These are phyloP conservation scores for Dioscorea dumetorum DNA, from an alignment of 106 monocot species.

Conservation along the genomic window DNA sequence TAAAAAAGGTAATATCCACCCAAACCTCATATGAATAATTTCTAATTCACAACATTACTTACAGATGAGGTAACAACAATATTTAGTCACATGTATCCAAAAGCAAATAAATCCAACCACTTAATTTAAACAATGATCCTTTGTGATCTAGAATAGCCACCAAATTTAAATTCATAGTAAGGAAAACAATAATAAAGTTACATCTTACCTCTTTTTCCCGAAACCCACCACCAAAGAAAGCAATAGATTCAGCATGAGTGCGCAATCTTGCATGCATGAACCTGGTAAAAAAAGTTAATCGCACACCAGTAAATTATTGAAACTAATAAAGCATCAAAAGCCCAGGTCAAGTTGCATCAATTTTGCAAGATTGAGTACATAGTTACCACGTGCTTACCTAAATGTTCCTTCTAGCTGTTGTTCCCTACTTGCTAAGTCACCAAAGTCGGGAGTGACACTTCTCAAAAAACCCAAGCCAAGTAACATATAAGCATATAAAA, in stretches of 20 bases:
- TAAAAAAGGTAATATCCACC: too few species aligned
- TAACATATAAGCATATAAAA: constrained; percentile 92
- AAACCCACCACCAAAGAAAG: constrained; percentile 97
- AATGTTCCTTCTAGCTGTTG: constrained; percentile 95
- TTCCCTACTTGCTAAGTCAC: constrained; percentile 79
- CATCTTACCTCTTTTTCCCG: constrained; percentile 92
- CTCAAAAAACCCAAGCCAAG: constrained; percentile 94
- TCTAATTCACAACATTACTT: too few species aligned
- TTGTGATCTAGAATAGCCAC: too few species aligned
- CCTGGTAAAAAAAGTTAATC: constrained; percentile 14
- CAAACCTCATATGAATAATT: too few species aligned
- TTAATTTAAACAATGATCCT: too few species aligned
- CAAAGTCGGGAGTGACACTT: constrained; percentile 91
- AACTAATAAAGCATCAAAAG: background rate
- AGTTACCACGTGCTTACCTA: constrained; percentile 31
- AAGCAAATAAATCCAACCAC: too few species aligned
- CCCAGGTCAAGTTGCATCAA: too few species aligned
- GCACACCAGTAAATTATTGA: background rate
- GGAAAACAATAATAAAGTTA: too few species aligned
- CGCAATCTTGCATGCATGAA: constrained; percentile 96
- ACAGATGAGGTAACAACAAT: too few species aligned
- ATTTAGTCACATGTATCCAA: too few species aligned
- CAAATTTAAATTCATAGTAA: too few species aligned
- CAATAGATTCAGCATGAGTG: constrained; percentile 96
- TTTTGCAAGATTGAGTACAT: too few species aligned